These are phyloP conservation scores for Saturnispora besseyi DNA, from an alignment of 805 yeast species.

Conservation along the genomic window DNA sequence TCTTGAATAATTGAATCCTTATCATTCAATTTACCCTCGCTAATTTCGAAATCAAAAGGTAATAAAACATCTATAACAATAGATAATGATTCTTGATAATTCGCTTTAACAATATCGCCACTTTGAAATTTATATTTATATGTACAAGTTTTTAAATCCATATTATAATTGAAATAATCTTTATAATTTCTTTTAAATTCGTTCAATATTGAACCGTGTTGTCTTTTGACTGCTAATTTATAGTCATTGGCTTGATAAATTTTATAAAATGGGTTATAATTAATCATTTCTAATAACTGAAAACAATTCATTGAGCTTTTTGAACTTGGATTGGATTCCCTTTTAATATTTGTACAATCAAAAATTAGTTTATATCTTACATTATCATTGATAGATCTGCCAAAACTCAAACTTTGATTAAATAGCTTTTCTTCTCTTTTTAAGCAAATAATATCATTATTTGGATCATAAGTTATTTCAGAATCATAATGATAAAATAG, in stretches of 20 bases:
- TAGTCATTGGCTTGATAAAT: not conserved
- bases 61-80: not conserved
- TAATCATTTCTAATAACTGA: not conserved
- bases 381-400: not conserved
- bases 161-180: not conserved
- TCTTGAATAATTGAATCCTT: not conserved
- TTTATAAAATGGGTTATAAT: not conserved
- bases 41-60: not conserved
- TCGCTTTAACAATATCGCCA: conserved; percentile 2
- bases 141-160: not conserved
- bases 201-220: not conserved
- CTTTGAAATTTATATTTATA: not conserved
- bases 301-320: not conserved
- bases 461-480: not conserved
- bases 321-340: not conserved
- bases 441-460: not conserved
- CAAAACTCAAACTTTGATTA: not conserved
- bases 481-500: not conserved
- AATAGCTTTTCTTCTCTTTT: not conserved
- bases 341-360: not conserved
- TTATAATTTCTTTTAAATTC: not conserved
- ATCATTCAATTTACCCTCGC: not conserved
- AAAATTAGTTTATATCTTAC: not conserved
- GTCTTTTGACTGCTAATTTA: not conserved
- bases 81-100: not conserved